Evolutionary conservation across 2,329 filamentous ascomycete species (phyloP).

Genomic region (Bipolaris zeicola): DNA sequence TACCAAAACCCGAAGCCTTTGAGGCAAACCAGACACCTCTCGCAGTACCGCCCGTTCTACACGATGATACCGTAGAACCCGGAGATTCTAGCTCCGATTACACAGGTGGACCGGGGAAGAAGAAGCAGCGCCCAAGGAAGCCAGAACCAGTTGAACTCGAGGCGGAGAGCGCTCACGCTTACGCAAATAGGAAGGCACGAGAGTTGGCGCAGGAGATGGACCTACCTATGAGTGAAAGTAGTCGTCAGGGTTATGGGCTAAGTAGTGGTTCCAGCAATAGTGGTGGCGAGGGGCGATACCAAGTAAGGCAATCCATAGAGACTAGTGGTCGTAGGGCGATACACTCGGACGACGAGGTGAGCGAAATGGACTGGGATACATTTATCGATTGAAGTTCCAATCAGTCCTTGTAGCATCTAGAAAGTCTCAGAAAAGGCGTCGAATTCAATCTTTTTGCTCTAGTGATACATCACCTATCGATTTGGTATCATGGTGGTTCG

Average conservation of each 20-base stretch:
- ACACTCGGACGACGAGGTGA: conserved; percentile 9
- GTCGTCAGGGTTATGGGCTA: conserved; percentile 2
- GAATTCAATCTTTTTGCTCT: background rate
- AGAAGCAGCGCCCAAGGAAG: background rate
- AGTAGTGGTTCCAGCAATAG: background rate
- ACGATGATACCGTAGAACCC: background rate
- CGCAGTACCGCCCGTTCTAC: background rate
- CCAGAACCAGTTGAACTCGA: conserved; percentile 23
- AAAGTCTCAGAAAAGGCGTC: rapidly evolving
- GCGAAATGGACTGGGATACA: conserved; percentile 17
- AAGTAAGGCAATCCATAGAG: conserved; percentile 7
- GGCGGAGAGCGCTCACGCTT: conserved; percentile 25
- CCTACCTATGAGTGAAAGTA: background rate
- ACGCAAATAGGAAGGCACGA: conserved; percentile 30
- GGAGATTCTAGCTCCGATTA: conserved; percentile 2
- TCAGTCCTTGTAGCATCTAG: background rate
- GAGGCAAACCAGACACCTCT: conserved; percentile 24
- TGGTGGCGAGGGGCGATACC: background rate
- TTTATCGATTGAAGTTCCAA: conserved; percentile 3
- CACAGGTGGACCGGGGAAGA: conserved; percentile 2
- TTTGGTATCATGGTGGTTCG: too few relatives aligned
- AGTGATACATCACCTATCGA: too few relatives aligned
- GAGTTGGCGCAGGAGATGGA: background rate
- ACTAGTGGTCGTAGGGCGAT: background rate
- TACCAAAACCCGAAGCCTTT: conserved; percentile 26